Conservation (phyloP, 805 yeast species). For the Schwanniomyces occidentalis region DNA sequence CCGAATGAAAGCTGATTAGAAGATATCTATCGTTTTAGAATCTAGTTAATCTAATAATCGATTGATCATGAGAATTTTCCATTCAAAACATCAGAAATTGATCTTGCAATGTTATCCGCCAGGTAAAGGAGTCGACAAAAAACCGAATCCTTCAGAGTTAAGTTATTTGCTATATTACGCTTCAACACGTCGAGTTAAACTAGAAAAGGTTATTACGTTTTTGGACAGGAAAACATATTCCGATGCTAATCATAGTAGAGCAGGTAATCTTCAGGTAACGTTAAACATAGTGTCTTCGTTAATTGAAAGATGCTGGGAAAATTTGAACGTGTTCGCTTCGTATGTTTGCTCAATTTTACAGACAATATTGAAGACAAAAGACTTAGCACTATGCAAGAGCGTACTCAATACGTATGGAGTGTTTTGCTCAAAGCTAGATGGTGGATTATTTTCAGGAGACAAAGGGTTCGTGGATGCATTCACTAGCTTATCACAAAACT, state of each 20-base stretch:
- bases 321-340: slow-evolving; percentile 77
- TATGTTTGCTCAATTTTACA: slow-evolving; percentile 63
- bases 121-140: slow-evolving; percentile 81
- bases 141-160: slow-evolving; percentile 89
- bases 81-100: slow-evolving; percentile 86
- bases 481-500: slow-evolving; percentile 25
- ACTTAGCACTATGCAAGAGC: slow-evolving; percentile 58
- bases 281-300: slow-evolving; percentile 67
- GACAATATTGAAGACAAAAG: slow-evolving; percentile 54
- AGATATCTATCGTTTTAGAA: too few relatives aligned
- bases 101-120: slow-evolving; percentile 92
- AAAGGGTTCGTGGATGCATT: slow-evolving; percentile 53
- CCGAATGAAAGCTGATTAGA: too few relatives aligned
- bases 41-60: too few relatives aligned
- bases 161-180: slow-evolving; percentile 88
- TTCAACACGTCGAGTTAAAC: slow-evolving; percentile 81
- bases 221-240: slow-evolving; percentile 58
- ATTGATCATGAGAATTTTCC: slow-evolving; percentile 38
- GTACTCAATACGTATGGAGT: slow-evolving; percentile 48
- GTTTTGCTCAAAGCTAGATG: slow-evolving; percentile 52
- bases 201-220: slow-evolving; percentile 80
- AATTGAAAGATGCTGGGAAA: slow-evolving; percentile 75
- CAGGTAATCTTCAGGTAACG: slow-evolving; percentile 85
- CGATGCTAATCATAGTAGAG: slow-evolving; percentile 61
- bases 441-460: slow-evolving; percentile 66